A percentile compares a stretch with the other conserved stretches of the same genome.
These are phyloP conservation scores for Plasmodium cynomolgi DNA, from an alignment of 169 alveolate genomes.

Conservation along the genomic window DNA sequence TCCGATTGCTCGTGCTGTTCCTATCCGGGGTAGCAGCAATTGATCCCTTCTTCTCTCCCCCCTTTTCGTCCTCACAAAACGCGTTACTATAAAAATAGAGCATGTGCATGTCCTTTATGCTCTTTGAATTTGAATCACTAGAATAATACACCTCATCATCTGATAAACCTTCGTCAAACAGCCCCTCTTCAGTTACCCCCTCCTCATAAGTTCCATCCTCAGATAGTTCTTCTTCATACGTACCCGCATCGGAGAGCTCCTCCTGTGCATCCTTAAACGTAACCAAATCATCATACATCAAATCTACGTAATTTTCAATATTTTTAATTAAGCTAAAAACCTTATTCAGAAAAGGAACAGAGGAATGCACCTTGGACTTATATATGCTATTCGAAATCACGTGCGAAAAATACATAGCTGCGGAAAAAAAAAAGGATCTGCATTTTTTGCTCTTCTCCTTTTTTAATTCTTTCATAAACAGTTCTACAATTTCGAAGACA, in stretches of 20 bases:
- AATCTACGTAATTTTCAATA: conserved; percentile 33
- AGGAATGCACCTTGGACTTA: conserved; percentile 31
- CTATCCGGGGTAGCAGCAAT: background rate
- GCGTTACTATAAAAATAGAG: conserved; percentile 31
- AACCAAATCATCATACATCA: conserved; percentile 33
- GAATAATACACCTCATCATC: conserved; percentile 19
- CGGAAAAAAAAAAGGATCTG: conserved; percentile 19
- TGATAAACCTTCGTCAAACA: background rate
- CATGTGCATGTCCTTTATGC: conserved; percentile 25
- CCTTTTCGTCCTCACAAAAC: conserved; percentile 15
- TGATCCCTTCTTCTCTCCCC: background rate
- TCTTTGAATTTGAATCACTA: conserved; percentile 26
- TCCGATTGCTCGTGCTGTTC: background rate
- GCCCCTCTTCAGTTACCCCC: background rate
- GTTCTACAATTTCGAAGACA: conserved; percentile 29
- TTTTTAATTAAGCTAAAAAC: conserved; percentile 35
- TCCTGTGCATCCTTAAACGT: conserved; percentile 8
- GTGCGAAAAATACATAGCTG: conserved; percentile 45
- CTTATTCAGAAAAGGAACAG: conserved; percentile 16
- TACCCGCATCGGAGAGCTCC: background rate
- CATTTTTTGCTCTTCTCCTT: conserved; percentile 34
- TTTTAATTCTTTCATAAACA: conserved; percentile 59
- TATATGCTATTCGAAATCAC: conserved; percentile 46
- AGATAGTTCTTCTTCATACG: conserved; percentile 7
- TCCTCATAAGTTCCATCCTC: background rate